Base-by-base conservation (phyloP, 1,284 basidiomycete species). In the Fomitopsis pinicola region DNA sequence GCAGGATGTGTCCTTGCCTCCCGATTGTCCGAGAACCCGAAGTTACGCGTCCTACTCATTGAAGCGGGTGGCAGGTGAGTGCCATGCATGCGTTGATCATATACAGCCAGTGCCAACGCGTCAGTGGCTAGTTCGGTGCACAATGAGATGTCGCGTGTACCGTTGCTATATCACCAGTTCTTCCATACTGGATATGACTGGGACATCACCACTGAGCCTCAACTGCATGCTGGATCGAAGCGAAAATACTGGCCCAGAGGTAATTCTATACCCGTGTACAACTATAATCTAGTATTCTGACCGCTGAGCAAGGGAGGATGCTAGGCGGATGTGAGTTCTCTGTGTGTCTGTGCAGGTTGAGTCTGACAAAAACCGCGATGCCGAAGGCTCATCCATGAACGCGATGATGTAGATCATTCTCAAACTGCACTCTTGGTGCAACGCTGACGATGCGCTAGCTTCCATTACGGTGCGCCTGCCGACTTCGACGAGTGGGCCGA, bases 401-500 rank as follows among this genome's bases (percentile, higher is more conserved):
- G 88, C 86, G 0, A 80, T 83, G 71, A 84, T 89, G 86, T 84
- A 68, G 30, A 77, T 64, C 7, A 2, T 9, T 14, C 30, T 50
- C 48, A 8, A 5, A 15, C 4, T 48, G 19, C 2, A 2, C 4
- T 33, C 28, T 5, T 9, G 52, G 5, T 3, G 35, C 35, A 6
- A 12, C 1, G 12, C 26, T 33, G 10, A 50, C 28, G 38, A 10
- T 15, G 33, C 17, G 2, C 44, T 60, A 90, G 88, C 74, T 87
- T 83, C 58, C 88, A 90, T 19, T 83, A 83, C 46, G 86, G 87
- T 19, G 79, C 85, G 5, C 86, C 88, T 1, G 82, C 82, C 0
- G 89, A 91, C 67, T 90, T 83, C 63, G 85, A 89, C 65, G 82
- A 89, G 69, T 89, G 87, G 82, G 85, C 82, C 0, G 65, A 73